Conservation (phyloP, 1,284 basidiomycete species). For the Anthracocystis walkeri region DNA sequence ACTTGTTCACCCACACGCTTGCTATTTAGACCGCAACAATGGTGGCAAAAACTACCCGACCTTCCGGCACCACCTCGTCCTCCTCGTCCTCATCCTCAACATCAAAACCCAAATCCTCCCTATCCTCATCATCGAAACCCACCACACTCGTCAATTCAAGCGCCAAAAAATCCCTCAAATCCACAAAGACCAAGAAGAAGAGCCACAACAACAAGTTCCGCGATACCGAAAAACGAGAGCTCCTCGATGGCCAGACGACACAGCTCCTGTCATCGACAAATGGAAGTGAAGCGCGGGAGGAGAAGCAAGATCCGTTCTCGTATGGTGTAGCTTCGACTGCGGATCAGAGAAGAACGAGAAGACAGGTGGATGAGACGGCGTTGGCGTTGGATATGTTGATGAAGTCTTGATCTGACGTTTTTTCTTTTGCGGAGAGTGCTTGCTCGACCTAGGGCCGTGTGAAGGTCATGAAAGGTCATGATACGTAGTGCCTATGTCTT, state of each 20-base stretch:
- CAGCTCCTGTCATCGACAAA: conserved; percentile 11
- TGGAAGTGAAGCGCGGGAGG: background rate
- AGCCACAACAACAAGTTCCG: conserved; percentile 34
- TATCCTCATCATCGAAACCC: conserved; percentile 5
- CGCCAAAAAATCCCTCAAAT: conserved; percentile 17
- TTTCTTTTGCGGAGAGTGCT: background rate
- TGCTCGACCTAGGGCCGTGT: too few relatives aligned
- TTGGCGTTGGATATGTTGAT: conserved; percentile 30
- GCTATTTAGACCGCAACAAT: background rate
- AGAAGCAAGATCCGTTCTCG: conserved; percentile 25
- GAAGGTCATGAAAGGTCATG: too few relatives aligned
- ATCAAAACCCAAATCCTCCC: conserved; percentile 8
- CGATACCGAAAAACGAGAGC: conserved; percentile 22
- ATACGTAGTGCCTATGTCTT: too few relatives aligned
- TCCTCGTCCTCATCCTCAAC: conserved; percentile 11
- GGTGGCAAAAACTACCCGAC: conserved; percentile 12
- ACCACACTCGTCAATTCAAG: conserved; percentile 18
- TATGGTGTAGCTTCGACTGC: conserved; percentile 13
- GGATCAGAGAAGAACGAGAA: conserved; percentile 24
- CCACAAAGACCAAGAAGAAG: background rate
- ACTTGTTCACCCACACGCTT: background rate
- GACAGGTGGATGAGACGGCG: conserved; percentile 32
- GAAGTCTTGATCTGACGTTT: conserved; percentile 18
- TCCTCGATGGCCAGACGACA: conserved; percentile 22
- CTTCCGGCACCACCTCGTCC: background rate